Conservation (phyloP, 768 basidiomycete genomes). For the Mycena galopus region DNA sequence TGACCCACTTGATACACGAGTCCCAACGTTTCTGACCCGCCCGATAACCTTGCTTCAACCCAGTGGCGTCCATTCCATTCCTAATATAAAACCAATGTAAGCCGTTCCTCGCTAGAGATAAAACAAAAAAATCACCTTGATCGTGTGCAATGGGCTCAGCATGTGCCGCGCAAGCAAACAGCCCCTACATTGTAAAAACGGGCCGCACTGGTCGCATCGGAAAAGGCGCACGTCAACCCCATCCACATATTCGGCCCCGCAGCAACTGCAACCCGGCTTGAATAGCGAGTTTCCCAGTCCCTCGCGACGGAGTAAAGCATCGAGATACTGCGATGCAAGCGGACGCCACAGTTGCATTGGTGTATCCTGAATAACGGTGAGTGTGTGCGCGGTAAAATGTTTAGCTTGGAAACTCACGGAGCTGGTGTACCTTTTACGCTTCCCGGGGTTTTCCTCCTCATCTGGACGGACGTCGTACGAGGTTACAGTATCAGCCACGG, state of each 20-base stretch:
- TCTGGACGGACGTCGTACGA: too few species aligned
- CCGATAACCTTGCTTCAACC: background rate
- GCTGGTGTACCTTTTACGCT: too few species aligned
- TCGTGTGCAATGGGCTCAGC: slow-evolving; percentile 1
- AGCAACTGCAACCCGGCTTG: background rate
- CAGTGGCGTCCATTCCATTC: slow-evolving; percentile 17
- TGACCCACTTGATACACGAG: slow-evolving; percentile 21
- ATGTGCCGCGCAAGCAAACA: background rate
- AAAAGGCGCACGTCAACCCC: background rate
- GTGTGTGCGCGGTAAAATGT: too few species aligned
- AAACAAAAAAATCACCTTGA: background rate
- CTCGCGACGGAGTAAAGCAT: too few species aligned
- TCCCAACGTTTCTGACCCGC: background rate
- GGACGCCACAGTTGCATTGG: too few species aligned
- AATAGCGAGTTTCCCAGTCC: too few species aligned
- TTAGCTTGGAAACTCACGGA: too few species aligned
- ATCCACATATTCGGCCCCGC: background rate
- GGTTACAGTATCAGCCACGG: too few species aligned
- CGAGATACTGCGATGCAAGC: too few species aligned
- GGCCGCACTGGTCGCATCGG: slow-evolving; percentile 18
- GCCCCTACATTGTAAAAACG: slow-evolving; percentile 2
- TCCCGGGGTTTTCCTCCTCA: too few species aligned
- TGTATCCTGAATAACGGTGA: too few species aligned
- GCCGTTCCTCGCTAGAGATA: background rate
- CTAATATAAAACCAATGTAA: background rate